A percentile compares a stretch with the other conserved stretches of the same genome.
Evolutionary conservation across 306 rosid species (phyloP).

Genomic region (Cicer bijugum): DNA sequence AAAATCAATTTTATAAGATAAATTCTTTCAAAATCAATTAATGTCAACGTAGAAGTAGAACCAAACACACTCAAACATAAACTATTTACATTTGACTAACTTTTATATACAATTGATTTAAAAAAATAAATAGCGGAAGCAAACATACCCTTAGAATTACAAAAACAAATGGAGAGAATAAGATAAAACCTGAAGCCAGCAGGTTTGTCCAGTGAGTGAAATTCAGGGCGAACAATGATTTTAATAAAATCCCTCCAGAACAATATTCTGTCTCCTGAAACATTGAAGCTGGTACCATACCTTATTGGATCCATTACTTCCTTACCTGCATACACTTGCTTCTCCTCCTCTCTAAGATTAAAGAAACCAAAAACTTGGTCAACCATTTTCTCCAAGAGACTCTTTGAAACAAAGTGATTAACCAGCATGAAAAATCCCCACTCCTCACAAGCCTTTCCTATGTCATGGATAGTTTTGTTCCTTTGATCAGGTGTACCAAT

Average conservation of each 20-base stretch:
- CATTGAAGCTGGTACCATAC: conserved; percentile 59
- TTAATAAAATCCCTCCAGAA: conserved; percentile 73
- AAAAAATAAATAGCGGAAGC: too few species aligned
- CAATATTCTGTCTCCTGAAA: conserved; percentile 44
- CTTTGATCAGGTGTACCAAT: conserved; percentile 48
- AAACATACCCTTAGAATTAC: too few species aligned
- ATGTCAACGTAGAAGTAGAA: too few species aligned
- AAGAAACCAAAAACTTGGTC: conserved; percentile 46
- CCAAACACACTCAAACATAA: too few species aligned
- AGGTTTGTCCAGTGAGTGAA: conserved; percentile 63
- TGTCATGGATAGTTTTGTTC: conserved; percentile 43
- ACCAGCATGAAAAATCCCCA: conserved; percentile 57
- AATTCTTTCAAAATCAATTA: too few species aligned
- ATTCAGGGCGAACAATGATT: conserved; percentile 56
- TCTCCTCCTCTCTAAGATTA: conserved; percentile 53
- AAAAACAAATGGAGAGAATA: neutral
- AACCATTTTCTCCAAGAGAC: conserved; percentile 45
- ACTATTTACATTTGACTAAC: too few species aligned
- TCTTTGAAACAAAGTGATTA: conserved; percentile 46
- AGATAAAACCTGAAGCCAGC: conserved; percentile 56
- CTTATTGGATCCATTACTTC: conserved; percentile 46
- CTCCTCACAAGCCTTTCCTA: conserved; percentile 51
- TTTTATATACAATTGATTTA: too few species aligned
- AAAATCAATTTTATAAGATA: too few species aligned
- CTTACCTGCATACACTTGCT: conserved; percentile 50